Evolutionary conservation across 805 yeast genomes (phyloP).

Genomic region (Candida hispaniensis): DNA sequence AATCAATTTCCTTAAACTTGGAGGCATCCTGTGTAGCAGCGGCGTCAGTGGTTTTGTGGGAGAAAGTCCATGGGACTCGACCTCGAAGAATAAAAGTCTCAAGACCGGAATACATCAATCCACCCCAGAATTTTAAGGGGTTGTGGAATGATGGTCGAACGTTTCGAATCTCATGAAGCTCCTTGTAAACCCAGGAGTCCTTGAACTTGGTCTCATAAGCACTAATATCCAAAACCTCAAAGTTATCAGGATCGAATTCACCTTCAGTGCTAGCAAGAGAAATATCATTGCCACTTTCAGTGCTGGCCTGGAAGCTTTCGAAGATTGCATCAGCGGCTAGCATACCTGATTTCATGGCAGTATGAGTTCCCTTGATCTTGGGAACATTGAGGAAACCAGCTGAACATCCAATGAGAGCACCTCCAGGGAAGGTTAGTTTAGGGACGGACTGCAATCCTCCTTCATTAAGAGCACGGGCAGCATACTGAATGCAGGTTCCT

Average conservation of each 20-base stretch:
- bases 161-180: slow-evolving; percentile 75
- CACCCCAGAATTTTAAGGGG: slow-evolving; percentile 68
- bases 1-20: slow-evolving; percentile 58
- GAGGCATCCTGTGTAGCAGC: slow-evolving; percentile 58
- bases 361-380: slow-evolving; percentile 94
- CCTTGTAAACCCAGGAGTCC: slow-evolving; percentile 78
- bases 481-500: slow-evolving; percentile 89
- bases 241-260: slow-evolving; percentile 26
- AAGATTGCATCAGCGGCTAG: slow-evolving; percentile 83
- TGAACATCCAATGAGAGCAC: slow-evolving; percentile 84
- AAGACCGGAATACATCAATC: slow-evolving; percentile 73
- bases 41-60: slow-evolving; percentile 60
- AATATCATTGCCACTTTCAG: slow-evolving; percentile 26
- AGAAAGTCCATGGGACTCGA: slow-evolving; percentile 76
- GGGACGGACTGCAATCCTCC: slow-evolving; percentile 96
- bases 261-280: slow-evolving; percentile 33
- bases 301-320: slow-evolving; percentile 32
- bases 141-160: slow-evolving; percentile 83
- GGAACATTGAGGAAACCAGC: slow-evolving; percentile 98
- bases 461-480: slow-evolving; percentile 92
- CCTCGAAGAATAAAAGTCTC: slow-evolving; percentile 74
- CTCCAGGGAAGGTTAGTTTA: slow-evolving; percentile 86
- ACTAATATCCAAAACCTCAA: slow-evolving; percentile 28
- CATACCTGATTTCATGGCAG: slow-evolving; percentile 94
- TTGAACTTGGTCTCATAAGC: slow-evolving; percentile 55